Conservation (phyloP, 805 yeast genomes). For the Candida sanyiensis region DNA sequence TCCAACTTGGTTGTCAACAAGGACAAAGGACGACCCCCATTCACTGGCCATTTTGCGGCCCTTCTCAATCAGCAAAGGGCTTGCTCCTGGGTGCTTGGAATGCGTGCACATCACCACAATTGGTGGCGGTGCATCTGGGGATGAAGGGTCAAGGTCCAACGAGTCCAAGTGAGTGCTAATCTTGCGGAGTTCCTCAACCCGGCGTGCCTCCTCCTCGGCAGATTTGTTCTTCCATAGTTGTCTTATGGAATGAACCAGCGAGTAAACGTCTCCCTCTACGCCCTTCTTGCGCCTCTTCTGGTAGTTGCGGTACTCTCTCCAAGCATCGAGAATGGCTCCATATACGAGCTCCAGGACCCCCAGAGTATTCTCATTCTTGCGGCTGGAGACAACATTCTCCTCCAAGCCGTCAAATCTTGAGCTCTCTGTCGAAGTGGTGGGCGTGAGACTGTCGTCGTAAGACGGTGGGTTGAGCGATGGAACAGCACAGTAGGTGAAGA, state of each 20-base stretch:
- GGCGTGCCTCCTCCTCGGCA: constrained; percentile 27
- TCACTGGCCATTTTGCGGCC: constrained; percentile 51
- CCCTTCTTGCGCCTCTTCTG: constrained; percentile 55
- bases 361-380: constrained; percentile 16
- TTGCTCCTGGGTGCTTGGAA: constrained; percentile 46
- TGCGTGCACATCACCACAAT: constrained; percentile 65
- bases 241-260: constrained; percentile 51
- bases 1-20: constrained; percentile 49
- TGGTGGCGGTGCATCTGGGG: constrained; percentile 52
- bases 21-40: constrained; percentile 65
- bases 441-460: constrained; percentile 33
- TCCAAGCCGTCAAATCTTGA: not conserved
- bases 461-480: constrained; percentile 59
- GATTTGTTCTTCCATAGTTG: constrained; percentile 46
- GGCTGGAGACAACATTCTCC: not conserved
- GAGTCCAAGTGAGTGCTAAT: constrained; percentile 28
- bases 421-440: constrained; percentile 3
- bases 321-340: constrained; percentile 60
- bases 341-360: constrained; percentile 38
- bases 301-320: constrained; percentile 60
- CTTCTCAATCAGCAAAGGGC: constrained; percentile 52
- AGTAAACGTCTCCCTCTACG: constrained; percentile 61
- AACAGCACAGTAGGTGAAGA: constrained; percentile 62
- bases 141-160: constrained; percentile 30
- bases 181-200: constrained; percentile 27